Base-by-base conservation (phyloP, 331 rosid genomes). In the Spiraea crenata region DNA sequence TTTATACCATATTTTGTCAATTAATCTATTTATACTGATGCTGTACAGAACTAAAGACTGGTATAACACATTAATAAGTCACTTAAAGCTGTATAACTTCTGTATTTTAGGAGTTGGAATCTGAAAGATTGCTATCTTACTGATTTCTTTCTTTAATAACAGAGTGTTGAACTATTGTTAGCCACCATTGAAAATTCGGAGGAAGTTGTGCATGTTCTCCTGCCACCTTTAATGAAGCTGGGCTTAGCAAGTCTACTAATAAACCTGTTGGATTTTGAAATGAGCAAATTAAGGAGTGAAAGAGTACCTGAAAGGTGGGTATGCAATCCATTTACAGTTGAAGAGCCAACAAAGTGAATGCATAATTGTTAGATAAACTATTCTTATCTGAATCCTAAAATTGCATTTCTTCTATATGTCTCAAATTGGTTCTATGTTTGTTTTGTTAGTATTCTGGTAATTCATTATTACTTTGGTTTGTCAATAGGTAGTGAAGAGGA, bases 301-400 rank as follows among this genome's bases (percentile, higher is more conserved):
- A 82, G 92, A 82, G 76, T 63, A 20, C 79, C 86, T 57, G 97
- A 93, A 79, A 93, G 99, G 99, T 89, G 72, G 64, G 58, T 41
- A 63, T 45, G 4, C 67, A 31, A 17, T 42, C 35, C 45, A 57
- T 35, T 19, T 66, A 14, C 67, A 10, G 15, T 19, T 34, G 34
- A 25, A 63, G 62, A 52, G 45, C 45, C 65, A 38, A n/a, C 48
- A 44, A 38, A 51, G 2, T 66, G 55, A 17, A 41, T 38, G 16
- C 5, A 42, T 35, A 56, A 35, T 13, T 25, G 57, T 10, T 52
- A n/a, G 57, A 15, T 15, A 3, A 14, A 14, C 2, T 52, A n/a
- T 52, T 17, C 57, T 17, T 52, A 17, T 19, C 10, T 52, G 34
- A 17, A 52, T 7, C 5, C 31, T n/a, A 17, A 52, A 52, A 25